Base-by-base conservation (phyloP, 225 moss, liverwort and hornwort species). In the Polytrichum commune region DNA sequence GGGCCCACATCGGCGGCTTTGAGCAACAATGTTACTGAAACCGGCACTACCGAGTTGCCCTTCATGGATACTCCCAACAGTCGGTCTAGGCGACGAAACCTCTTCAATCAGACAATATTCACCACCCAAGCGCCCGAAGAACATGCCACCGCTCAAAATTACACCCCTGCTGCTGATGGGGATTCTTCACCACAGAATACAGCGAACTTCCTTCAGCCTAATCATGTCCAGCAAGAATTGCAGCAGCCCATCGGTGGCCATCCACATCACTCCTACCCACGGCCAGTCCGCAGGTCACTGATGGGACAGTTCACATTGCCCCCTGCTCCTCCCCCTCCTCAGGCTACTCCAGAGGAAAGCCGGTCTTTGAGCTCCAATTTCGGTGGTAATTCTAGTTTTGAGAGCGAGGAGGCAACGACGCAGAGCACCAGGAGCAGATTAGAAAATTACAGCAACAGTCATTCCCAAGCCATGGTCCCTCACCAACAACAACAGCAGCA, bases 351-450 rank as follows among this genome's bases (percentile, higher is more conserved):
- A 46, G 46, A 46, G 13, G 46, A 46, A 3, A 46, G 74, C 27
- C 68, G 70, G 5, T 38, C 76, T 27, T 76, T 74, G 70, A 54
- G 13, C 25, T 70, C 81, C 13, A 46, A 46, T 46, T 46, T 46
- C 46, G 13, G 10, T 46, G 46, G 3, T 46, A 46, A 46, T 46
- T 46, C 46, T 3, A 46, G 13, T 46, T 46, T 46, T 46, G 46
- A 46, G 46, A 46, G 13, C 46, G 46, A 46, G 46, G 46, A 46
- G 46, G 46, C 13, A 46, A 46, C 46, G 16, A 46, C 46, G 46
- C 46, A 46, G 46, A 46, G 13, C 46, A 46, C 46, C 54, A 23
- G 6, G 68, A 55, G 54, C 68, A 22, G 61, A 18, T 29, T 81
- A 65, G 13, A 28, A 13, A 23, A 72, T 23, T 71, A 56, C 19